Base-by-base conservation (phyloP, 176 grass and related monocot genomes). In the Rhynchospora pubera region DNA sequence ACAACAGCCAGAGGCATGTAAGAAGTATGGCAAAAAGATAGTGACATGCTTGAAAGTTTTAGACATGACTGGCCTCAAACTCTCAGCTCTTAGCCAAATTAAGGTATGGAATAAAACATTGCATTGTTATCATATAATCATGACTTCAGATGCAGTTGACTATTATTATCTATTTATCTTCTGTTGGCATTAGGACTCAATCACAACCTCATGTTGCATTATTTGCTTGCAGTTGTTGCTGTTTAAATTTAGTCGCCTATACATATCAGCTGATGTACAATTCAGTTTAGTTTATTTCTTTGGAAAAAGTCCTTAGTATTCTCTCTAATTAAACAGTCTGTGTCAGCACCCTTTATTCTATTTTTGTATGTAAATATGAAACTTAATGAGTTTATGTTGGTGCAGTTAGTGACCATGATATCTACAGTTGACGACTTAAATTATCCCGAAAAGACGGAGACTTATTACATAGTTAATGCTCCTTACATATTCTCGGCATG, bases 361-460 rank as follows among this genome's bases (percentile, higher is more conserved):
- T 43, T 80, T 82, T 30, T 39, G 1, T 62, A 61, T 43, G 80
- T 53, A 78, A 46, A 14, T 15, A 48, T 22, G 55, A 79, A 85
- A 87, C 84, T 30, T 30, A 63, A 39, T 62, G 26, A 7, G 70
- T 71, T 58, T 15, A 32, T 30, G 30, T 62, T 39, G 14, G 42
- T 89, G 90, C 95, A 98, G 95, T 89, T 98, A 91, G 62, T 98
- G 73, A 93, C 92, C 55, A 84, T 66, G 22, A 94, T 98, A 87
- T 92, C 95, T 55, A 88, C 87, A 58, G 56, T 98, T 79, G 95
- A 98, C 56, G 95, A 98, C 85, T 91, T 98, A 73, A 98, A 98
- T 87, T 98, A 98, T 88, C 95, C 95, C 8, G 95, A 98, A 81
- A 98, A 93, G 85, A 94, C 95, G 0, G 90, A 98, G 18, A 98